Base-by-base conservation (phyloP, 2,329 filamentous ascomycete genomes). In the Davidsoniella neocaledoniae region DNA sequence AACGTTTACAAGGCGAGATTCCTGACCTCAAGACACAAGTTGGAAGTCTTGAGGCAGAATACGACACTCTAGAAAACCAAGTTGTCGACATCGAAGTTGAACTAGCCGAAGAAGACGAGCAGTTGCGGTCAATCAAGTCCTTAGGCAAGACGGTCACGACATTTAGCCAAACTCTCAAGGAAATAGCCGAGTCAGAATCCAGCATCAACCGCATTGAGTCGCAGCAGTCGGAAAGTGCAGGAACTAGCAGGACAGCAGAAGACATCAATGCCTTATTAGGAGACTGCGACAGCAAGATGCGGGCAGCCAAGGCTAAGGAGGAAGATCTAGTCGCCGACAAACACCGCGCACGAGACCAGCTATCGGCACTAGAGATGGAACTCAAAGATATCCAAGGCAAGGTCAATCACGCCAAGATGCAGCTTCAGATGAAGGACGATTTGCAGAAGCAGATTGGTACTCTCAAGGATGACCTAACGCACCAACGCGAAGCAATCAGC, bases 211-310 rank as follows among this genome's bases (percentile, higher is more conserved):
- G 83, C 49, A 74, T 94, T 46, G 71, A 77, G 52, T 78, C 79
- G 7, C 86, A 87, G 56, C 83, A 95, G 60, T 76, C 80, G 52
- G 73, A 79, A 12, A 70, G 73, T 23, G 21, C 48, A 8, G 39
- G 23, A 7, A 17, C 23, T 6, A 46, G 40, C 14, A 74, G 76
- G 10, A 63, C 72, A 8, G 73, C 86, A 5, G 84, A 94, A 49
- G 84, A 91, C 56, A 87, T 96, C 48, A 83, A 91, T 57, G 79
- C 84, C 48, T 76, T 87, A 44, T 76, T 87, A 54, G 77, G 77
- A 44, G 65, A 68, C 16, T 72, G 81, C 50, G 74, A 74, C 17
- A 84, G 87, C 53, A 77, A 84, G 59, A 72, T 79, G 56, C 76
- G 81, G 49, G 66, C 66, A 19, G 65, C 79, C 25, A 86, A 84